Evolutionary conservation across 331 rosid genomes (phyloP).

Genomic region (Erythrophleum ivorense): DNA sequence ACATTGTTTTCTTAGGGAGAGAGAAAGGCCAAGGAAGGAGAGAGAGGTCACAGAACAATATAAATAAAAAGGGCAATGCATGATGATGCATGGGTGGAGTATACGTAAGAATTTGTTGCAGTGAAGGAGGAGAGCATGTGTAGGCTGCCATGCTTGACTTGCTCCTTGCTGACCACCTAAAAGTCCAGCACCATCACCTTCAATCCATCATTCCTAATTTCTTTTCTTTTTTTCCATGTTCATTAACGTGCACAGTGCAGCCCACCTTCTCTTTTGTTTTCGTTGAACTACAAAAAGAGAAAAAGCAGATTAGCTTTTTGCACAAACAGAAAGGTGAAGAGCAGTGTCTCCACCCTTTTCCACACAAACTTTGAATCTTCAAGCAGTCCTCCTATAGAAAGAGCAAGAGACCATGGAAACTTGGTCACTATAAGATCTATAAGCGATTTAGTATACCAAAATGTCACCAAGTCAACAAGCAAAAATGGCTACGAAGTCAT

Average conservation of each 20-base stretch:
- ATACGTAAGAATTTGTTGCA: slow-evolving; percentile 16
- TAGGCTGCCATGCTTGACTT: not conserved
- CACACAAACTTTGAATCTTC: not conserved
- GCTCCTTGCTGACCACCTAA: not conserved
- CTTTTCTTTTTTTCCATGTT: not conserved
- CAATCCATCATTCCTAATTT: not conserved
- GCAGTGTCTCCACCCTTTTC: not conserved
- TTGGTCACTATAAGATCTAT: not conserved
- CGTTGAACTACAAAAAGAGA: not conserved
- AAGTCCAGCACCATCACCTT: slow-evolving; percentile 9
- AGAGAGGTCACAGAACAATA: not conserved
- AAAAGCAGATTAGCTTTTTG: not conserved
- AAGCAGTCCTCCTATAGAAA: not conserved
- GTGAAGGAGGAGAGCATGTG: not conserved
- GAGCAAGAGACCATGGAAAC: not conserved
- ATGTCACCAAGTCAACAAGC: slow-evolving; percentile 11
- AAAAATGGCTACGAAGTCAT: not conserved
- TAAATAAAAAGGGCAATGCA: not conserved
- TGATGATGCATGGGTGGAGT: slow-evolving; percentile 7
- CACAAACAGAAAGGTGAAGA: not conserved
- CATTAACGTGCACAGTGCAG: not conserved
- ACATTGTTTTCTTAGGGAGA: too few species aligned
- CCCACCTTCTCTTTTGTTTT: not conserved
- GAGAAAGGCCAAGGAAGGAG: not conserved
- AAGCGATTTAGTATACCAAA: not conserved